Evolutionary conservation across 1,284 basidiomycete species (phyloP).

Genomic region (Testicularia cyperi): DNA sequence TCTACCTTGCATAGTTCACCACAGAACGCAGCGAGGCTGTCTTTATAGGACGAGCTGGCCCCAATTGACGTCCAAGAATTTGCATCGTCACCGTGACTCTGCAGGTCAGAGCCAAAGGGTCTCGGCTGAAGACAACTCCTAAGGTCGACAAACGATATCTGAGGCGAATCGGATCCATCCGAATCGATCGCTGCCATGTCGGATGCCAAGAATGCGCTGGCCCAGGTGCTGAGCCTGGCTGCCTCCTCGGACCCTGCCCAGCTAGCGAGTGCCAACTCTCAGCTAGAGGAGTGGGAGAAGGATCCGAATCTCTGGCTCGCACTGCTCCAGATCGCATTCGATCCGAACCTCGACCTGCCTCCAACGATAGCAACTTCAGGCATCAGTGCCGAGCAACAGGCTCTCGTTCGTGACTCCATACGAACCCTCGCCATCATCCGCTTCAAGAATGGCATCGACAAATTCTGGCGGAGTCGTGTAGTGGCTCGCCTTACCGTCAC

Average conservation of each 20-base stretch:
- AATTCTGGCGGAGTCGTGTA: conserved; percentile 54
- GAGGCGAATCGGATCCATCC: neutral
- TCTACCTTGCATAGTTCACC: too few relatives aligned
- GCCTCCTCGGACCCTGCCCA: conserved; percentile 21
- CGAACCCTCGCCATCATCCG: conserved; percentile 55
- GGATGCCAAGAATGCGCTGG: conserved; percentile 19
- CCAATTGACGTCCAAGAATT: too few relatives aligned
- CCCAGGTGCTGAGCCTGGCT: conserved; percentile 35
- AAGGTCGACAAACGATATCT: too few relatives aligned
- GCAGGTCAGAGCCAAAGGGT: too few relatives aligned
- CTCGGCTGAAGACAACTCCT: too few relatives aligned
- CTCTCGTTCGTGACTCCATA: conserved; percentile 12
- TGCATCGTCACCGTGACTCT: too few relatives aligned
- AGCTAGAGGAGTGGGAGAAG: conserved; percentile 48
- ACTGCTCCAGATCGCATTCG: conserved; percentile 50
- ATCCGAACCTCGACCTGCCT: conserved; percentile 12
- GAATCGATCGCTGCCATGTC: conserved; percentile 4
- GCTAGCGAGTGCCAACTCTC: conserved; percentile 22
- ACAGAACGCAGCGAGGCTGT: too few relatives aligned
- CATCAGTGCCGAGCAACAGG: conserved; percentile 9
- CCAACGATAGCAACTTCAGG: conserved; percentile 2
- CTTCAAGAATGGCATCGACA: conserved; percentile 58
- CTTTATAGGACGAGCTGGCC: too few relatives aligned
- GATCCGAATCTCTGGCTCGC: conserved; percentile 45
- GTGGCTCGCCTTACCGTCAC: conserved; percentile 43